Conservation (phyloP, 371 early-diverging fungal genomes). For the Mycotypha africana region DNA sequence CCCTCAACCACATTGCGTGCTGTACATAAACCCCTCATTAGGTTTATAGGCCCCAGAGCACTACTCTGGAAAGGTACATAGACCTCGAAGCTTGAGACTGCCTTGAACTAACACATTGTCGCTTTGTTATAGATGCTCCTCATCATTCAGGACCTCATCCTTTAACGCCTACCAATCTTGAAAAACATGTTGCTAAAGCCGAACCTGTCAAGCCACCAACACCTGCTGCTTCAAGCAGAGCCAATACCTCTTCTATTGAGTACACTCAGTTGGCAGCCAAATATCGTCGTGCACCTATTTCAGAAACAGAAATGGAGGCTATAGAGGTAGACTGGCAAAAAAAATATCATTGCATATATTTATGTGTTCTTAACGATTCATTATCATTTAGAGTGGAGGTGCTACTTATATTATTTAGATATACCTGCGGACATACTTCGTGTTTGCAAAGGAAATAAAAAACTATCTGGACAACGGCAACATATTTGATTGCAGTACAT, state of each 20-base stretch:
- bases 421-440: too few relatives aligned
- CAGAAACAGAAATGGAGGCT: conserved; percentile 46
- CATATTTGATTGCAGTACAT: too few relatives aligned
- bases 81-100: too few relatives aligned
- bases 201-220: not conserved
- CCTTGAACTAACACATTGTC: too few relatives aligned
- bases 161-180: conserved; percentile 42
- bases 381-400: conserved; percentile 28
- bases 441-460: too few relatives aligned
- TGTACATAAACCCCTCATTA: conserved; percentile 43
- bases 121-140: conserved; percentile 33
- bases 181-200: conserved; percentile 37
- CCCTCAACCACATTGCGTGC: conserved; percentile 34
- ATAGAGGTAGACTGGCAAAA: conserved; percentile 31
- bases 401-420: conserved; percentile 23
- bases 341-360: not conserved
- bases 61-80: conserved; percentile 41
- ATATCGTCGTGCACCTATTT: conserved; percentile 29
- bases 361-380: too few relatives aligned
- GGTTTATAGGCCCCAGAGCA: conserved; percentile 42
- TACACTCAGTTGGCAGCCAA: conserved; percentile 33
- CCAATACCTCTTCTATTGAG: conserved; percentile 18
- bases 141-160: conserved; percentile 42
- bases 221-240: conserved; percentile 7
- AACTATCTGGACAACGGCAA: too few relatives aligned